Percentiles rank a stretch among this genome's conserved stretches.
These are phyloP conservation scores for Eucalyptus shirleyi DNA, from an alignment of 345 rosid genomes.

Conservation along the genomic window DNA sequence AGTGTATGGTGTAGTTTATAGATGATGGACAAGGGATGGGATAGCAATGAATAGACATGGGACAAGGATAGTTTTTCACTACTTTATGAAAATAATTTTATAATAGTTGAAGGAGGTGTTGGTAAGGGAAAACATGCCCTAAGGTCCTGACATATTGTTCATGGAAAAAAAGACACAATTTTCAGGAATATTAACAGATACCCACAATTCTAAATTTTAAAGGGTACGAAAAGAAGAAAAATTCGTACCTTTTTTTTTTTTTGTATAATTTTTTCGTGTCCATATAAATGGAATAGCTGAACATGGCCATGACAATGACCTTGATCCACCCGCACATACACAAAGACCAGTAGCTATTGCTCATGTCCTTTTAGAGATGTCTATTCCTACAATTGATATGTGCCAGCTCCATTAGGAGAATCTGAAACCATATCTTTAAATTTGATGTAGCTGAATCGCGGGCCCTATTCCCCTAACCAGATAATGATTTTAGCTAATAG, in stretches of 20 bases:
- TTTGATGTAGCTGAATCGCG: neutral
- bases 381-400: neutral
- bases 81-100: too few species aligned
- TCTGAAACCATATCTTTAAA: neutral
- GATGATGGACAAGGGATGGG: too few species aligned
- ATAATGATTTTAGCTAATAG: neutral
- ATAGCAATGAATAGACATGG: too few species aligned
- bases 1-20: too few species aligned
- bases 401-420: neutral
- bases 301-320: neutral
- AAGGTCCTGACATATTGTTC: neutral
- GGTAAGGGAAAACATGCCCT: neutral
- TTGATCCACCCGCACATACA: neutral
- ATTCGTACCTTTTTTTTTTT: neutral
- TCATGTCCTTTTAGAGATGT: neutral
- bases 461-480: neutral
- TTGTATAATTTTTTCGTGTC: neutral
- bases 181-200: neutral
- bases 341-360: neutral
- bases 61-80: too few species aligned
- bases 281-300: neutral
- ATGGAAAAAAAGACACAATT: neutral
- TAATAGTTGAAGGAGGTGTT: too few species aligned
- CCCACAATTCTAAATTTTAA: neutral
- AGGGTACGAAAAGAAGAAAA: neutral